Base-by-base conservation (phyloP, 176 grass and related monocot species). In the Eragrostis nindensis region DNA sequence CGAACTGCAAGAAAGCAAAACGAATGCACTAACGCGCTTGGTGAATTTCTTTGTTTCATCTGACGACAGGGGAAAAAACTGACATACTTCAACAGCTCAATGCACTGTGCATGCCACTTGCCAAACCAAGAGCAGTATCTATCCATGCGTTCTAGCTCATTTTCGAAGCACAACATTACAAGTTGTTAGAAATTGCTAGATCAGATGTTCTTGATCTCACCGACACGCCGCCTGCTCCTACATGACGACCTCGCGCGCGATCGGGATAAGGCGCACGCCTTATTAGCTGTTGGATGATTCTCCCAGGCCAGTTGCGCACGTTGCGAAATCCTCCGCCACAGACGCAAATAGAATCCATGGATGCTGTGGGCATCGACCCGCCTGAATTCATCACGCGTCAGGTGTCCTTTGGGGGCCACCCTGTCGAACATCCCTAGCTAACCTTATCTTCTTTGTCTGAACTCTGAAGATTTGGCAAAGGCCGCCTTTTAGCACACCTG, bases 251-350 rank as follows among this genome's bases (percentile, higher is more conserved):
- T 36, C 32, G 32, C 32, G 32, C 32, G 32, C 32, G 32, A 68
- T 46, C 57, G 21, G 24, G 69, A 53, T 5, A n/a, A 66, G 4
- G 22, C 18, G n/a, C n/a, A n/a, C n/a, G 45, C 19, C 47, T 42
- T 36, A 36, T 36, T 61, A 49, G 53, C 68, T 72, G 68, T 48
- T 62, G 5, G 19, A 1, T 40, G 55, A 48, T 71, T 71, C 75
- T 1, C 5, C n/a, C n/a, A 59, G 8, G 8, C 55, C 55, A 59
- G n/a, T 59, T 59, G 22, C 64, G 41, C 53, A 59, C 41, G 36
- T 61, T 85, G 82, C 25, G 56, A 59, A 52, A 55, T 63, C 64
- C 75, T 40, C 22, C 54, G 73, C 74, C 74, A 61, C 83, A 78
- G 54, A 62, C 26, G 65, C 65, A 1, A 43, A 45, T 66, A 53